Evolutionary conservation across 768 basidiomycete species (phyloP).

Genomic region (Kondoa malvinella): DNA sequence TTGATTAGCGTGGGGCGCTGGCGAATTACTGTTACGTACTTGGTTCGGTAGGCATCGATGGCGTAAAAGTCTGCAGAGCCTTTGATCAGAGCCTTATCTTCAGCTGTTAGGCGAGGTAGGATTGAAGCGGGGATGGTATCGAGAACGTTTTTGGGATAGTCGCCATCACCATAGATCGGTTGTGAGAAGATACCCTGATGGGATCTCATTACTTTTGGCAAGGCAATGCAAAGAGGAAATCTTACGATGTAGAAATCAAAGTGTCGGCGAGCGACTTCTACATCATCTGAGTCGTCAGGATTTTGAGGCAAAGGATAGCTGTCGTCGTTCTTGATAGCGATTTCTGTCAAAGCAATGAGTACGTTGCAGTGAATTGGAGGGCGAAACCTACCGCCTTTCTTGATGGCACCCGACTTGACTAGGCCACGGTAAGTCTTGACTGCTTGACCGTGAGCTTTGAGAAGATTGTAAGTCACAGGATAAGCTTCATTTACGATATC

Average conservation of each 20-base stretch:
- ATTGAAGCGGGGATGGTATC: slow-evolving; percentile 38
- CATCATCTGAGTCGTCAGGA: slow-evolving; percentile 32
- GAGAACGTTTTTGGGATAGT: slow-evolving; percentile 41
- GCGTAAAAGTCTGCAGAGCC: slow-evolving; percentile 43
- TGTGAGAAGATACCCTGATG: slow-evolving; percentile 33
- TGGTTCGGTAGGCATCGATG: slow-evolving; percentile 35
- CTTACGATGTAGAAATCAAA: slow-evolving; percentile 41
- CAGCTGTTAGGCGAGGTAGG: slow-evolving; percentile 39
- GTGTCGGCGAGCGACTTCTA: slow-evolving; percentile 39
- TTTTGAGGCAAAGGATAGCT: slow-evolving; percentile 18
- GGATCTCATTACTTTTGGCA: background rate
- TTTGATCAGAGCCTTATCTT: slow-evolving; percentile 37
- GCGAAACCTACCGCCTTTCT: background rate
- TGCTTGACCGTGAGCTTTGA: slow-evolving; percentile 40
- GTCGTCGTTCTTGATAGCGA: slow-evolving; percentile 43
- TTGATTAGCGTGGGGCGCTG: background rate
- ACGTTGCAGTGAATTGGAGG: background rate
- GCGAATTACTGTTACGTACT: background rate
- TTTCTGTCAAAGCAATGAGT: slow-evolving; percentile 22
- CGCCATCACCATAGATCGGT: slow-evolving; percentile 40
- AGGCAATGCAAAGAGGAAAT: slow-evolving; percentile 31
- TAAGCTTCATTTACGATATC: slow-evolving; percentile 30
- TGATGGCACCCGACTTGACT: slow-evolving; percentile 38
- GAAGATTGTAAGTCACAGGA: slow-evolving; percentile 22
- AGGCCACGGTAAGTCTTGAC: slow-evolving; percentile 41